These are phyloP conservation scores for Nigrograna mackinnonii DNA, from an alignment of 2,329 filamentous ascomycete genomes.

Conservation along the genomic window DNA sequence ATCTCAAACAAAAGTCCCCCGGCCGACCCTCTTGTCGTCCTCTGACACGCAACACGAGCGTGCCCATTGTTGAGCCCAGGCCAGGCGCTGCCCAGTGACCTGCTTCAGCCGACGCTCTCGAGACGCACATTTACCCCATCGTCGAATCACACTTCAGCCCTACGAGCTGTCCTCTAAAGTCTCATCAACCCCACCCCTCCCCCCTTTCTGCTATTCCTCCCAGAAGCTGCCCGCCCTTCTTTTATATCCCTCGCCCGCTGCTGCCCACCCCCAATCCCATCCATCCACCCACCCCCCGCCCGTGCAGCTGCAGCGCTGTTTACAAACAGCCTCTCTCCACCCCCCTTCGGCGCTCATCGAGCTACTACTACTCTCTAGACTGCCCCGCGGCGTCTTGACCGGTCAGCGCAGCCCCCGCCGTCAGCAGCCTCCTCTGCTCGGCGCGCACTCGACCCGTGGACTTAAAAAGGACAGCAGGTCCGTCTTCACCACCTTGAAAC, in stretches of 20 bases:
- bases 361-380: conserved; percentile 1
- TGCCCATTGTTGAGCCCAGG: conserved; percentile 4
- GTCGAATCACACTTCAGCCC: conserved; percentile 29
- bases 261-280: background rate
- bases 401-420: conserved; percentile 9
- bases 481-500: conserved; percentile 20
- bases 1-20: conserved; percentile 1
- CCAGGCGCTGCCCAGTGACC: conserved; percentile 14
- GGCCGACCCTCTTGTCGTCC: conserved; percentile 4
- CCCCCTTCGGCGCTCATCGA: conserved; percentile 3
- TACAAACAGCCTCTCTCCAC: background rate
- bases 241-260: conserved; percentile 1
- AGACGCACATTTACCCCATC: conserved; percentile 19
- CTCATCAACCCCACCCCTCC: conserved; percentile 6
- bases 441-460: background rate
- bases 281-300: background rate
- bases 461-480: conserved; percentile 21
- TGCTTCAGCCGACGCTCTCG: conserved; percentile 21
- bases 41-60: conserved; percentile 11
- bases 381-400: conserved; percentile 6
- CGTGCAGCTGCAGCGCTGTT: background rate
- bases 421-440: conserved; percentile 6
- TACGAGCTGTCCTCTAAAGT: conserved; percentile 6
- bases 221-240: too few species aligned
- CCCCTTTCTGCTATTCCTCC: conserved; percentile 8